A percentile compares a stretch with the other conserved stretches of the same genome.
phyloP scores from a whole-genome alignment of 2,329 filamentous ascomycete genomes.

The Basipetospora chlamydospora region DNA sequence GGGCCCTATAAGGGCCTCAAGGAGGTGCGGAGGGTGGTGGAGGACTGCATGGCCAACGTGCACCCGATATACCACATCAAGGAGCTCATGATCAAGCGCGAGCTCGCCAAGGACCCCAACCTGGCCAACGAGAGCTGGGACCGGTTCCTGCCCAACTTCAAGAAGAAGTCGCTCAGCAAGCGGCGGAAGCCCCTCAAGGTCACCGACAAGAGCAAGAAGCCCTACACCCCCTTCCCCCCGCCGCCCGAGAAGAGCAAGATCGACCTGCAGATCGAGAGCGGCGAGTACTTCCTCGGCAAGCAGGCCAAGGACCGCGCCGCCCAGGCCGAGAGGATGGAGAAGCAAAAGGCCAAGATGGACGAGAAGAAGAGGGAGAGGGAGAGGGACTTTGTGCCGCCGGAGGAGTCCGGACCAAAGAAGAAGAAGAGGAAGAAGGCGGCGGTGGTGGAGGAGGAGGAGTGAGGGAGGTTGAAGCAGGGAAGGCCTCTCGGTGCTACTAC shows the following conservation, averaged over 20 bases:
- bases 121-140: slow-evolving; percentile 87
- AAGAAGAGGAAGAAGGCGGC: slow-evolving; percentile 40
- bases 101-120: slow-evolving; percentile 77
- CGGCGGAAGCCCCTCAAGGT: slow-evolving; percentile 70
- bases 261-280: slow-evolving; percentile 91
- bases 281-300: slow-evolving; percentile 92
- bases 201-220: slow-evolving; percentile 85
- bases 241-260: slow-evolving; percentile 98
- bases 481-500: no score
- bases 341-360: slow-evolving; percentile 74
- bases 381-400: slow-evolving; percentile 74
- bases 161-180: slow-evolving; percentile 80
- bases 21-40: slow-evolving; percentile 74
- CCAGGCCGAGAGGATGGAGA: slow-evolving; percentile 67
- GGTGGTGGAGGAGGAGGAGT: slow-evolving; percentile 14
- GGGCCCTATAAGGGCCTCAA: slow-evolving; percentile 87
- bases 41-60: slow-evolving; percentile 94
- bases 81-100: slow-evolving; percentile 84
- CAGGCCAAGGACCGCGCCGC: slow-evolving; percentile 75
- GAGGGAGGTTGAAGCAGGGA: neutral
- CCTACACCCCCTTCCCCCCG: slow-evolving; percentile 93
- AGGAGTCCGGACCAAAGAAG: slow-evolving; percentile 53
- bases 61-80: slow-evolving; percentile 76
- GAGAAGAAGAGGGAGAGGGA: slow-evolving; percentile 77
- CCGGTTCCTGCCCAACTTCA: slow-evolving; percentile 92